phyloP scores from a whole-genome alignment of 2,329 filamentous ascomycete species.

The Aspergillus brunneoviolaceus region DNA sequence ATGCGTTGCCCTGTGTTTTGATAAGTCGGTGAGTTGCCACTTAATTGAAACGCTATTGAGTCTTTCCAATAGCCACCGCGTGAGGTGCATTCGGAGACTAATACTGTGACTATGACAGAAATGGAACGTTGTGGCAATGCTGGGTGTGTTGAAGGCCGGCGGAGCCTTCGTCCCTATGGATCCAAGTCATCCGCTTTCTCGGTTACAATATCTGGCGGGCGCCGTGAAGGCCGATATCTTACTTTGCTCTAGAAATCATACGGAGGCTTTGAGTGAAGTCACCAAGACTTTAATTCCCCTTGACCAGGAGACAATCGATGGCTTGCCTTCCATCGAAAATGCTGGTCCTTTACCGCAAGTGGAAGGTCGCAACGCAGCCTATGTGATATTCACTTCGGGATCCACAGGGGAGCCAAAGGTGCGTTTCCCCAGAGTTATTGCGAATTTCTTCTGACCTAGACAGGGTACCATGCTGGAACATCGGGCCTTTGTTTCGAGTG shows the following conservation, averaged over 20 bases:
- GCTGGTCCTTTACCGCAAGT: constrained; percentile 25
- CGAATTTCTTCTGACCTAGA: constrained; percentile 9
- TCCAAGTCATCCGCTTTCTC: constrained; percentile 39
- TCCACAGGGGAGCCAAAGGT: constrained; percentile 57
- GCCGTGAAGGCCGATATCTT: constrained; percentile 35
- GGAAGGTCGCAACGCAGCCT: constrained; percentile 42
- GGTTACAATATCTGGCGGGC: constrained; percentile 35
- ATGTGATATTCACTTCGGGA: constrained; percentile 61
- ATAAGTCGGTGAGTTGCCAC: constrained; percentile 39
- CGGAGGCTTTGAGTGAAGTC: constrained; percentile 22
- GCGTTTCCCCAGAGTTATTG: constrained; percentile 4
- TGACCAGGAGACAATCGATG: constrained; percentile 26
- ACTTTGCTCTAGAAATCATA: constrained; percentile 33
- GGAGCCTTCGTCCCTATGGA: constrained; percentile 45
- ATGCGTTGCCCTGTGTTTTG: constrained; percentile 41
- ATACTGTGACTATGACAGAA: constrained; percentile 25
- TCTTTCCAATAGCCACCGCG: not conserved
- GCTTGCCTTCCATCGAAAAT: constrained; percentile 19
- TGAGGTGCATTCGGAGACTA: not conserved
- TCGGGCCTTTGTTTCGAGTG: constrained; percentile 56
- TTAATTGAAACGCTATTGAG: too few relatives aligned
- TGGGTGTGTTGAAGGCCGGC: constrained; percentile 45
- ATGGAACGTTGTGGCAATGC: constrained; percentile 44
- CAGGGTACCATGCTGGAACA: constrained; percentile 65
- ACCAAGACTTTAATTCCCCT: constrained; percentile 30